A percentile compares a stretch with the other conserved stretches of the same genome.
These are phyloP conservation scores for Suillus fuscotomentosus DNA, from an alignment of 768 basidiomycete genomes.

Conservation along the genomic window DNA sequence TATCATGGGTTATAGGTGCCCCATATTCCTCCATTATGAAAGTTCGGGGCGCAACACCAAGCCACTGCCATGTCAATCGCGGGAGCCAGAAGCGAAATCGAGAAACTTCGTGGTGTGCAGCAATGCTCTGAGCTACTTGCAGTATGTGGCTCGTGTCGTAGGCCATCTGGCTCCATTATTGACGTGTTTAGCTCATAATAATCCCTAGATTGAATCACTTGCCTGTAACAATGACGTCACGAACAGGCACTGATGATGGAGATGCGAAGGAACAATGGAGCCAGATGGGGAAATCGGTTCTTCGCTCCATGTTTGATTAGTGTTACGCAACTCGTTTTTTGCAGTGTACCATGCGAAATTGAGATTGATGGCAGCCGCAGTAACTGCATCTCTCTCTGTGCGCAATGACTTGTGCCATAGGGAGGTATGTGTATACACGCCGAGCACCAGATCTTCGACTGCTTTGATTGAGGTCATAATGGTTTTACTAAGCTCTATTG, in stretches of 20 bases:
- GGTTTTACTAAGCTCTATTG: slow-evolving; percentile 33
- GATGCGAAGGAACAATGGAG: slow-evolving; percentile 25
- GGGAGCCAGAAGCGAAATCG: slow-evolving; percentile 39
- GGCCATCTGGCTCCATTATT: slow-evolving; percentile 35
- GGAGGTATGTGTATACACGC: slow-evolving; percentile 23
- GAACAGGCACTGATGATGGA: slow-evolving; percentile 37
- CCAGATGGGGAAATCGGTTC: background rate
- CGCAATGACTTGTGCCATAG: slow-evolving; percentile 4
- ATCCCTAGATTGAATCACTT: slow-evolving; percentile 1
- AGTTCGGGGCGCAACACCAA: slow-evolving; percentile 36
- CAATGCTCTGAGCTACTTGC: slow-evolving; percentile 30
- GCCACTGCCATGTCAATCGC: slow-evolving; percentile 39
- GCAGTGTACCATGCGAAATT: slow-evolving; percentile 21
- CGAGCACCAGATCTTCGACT: slow-evolving; percentile 32
- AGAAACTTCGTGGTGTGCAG: slow-evolving; percentile 30
- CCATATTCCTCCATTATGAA: slow-evolving; percentile 28
- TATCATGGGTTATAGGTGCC: slow-evolving; percentile 6
- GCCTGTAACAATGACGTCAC: slow-evolving; percentile 48
- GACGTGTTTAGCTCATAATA: background rate
- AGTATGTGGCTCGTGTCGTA: slow-evolving; percentile 38
- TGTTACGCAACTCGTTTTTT: slow-evolving; percentile 29
- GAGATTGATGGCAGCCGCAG: slow-evolving; percentile 20
- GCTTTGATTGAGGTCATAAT: slow-evolving; percentile 35
- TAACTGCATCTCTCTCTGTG: slow-evolving; percentile 14
- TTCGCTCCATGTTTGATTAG: slow-evolving; percentile 10